These are phyloP conservation scores for Echinochloa phyllopogon DNA, from an alignment of 176 grass and related monocot genomes.

Conservation along the genomic window DNA sequence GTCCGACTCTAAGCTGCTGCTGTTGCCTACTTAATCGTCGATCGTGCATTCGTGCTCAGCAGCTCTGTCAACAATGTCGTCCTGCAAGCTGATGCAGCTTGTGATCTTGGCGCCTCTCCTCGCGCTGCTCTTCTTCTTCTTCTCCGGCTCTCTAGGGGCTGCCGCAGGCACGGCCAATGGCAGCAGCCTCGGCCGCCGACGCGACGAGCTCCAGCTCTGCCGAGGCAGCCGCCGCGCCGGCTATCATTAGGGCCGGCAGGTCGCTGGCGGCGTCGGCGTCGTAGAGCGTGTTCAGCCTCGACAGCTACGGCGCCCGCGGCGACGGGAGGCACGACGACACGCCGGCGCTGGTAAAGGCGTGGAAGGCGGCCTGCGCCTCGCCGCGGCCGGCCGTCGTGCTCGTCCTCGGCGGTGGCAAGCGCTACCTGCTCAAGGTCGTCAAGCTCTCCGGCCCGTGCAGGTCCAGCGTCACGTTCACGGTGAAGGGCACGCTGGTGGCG, in stretches of 20 bases:
- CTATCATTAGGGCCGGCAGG: not conserved
- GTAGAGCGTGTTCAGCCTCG: constrained; percentile 50
- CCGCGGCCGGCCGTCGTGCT: constrained; percentile 49
- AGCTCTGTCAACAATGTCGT: not conserved
- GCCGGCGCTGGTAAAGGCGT: constrained; percentile 56
- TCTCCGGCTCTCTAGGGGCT: not conserved
- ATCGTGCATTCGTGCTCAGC: not conserved
- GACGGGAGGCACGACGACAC: constrained; percentile 65
- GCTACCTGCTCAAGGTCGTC: constrained; percentile 61
- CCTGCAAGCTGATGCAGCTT: not conserved
- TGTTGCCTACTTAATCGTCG: not conserved
- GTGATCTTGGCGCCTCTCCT: not conserved
- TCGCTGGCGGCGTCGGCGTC: constrained; percentile 19
- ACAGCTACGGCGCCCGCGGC: constrained; percentile 61
- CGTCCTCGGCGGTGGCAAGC: constrained; percentile 55
- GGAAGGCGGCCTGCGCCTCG: constrained; percentile 64
- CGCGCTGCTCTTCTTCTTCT: not conserved
- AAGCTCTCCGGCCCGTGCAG: constrained; percentile 71
- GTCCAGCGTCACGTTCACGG: constrained; percentile 47
- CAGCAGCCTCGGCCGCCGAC: too few relatives aligned
- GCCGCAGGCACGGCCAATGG: too few relatives aligned
- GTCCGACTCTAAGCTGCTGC: not conserved
- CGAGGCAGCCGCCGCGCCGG: not conserved
- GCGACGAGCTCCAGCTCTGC: not conserved
- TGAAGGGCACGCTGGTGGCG: constrained; percentile 43